Conservation (phyloP, 1,139 yeast species). For the Groenewaldozyma auringiensis region DNA sequence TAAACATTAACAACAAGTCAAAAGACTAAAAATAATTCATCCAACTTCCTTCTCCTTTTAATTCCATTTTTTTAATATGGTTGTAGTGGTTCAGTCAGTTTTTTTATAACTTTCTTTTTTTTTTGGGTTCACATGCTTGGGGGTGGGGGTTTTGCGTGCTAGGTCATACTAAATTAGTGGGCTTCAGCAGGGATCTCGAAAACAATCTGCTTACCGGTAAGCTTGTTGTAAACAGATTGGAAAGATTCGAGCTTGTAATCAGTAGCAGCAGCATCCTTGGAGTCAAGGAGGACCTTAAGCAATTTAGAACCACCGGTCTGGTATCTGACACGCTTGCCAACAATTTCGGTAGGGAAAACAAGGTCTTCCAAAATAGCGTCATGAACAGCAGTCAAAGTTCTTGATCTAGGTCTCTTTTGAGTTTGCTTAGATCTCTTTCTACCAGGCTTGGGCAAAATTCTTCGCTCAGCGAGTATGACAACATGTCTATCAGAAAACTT, state of each 20-base stretch:
- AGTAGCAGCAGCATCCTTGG: slow-evolving; percentile 94
- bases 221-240: slow-evolving; percentile 97
- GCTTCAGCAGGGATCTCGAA: slow-evolving; percentile 86
- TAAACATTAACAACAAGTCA: slow-evolving; percentile 8
- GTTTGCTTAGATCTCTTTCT: slow-evolving; percentile 76
- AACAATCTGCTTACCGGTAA: slow-evolving; percentile 99
- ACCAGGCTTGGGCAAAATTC: slow-evolving; percentile 93
- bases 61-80: neutral
- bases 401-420: slow-evolving; percentile 99
- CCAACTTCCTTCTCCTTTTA: slow-evolving; percentile 1
- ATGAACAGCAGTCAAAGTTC: slow-evolving; percentile 98
- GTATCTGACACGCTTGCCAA: slow-evolving; percentile 99
- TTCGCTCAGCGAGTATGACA: slow-evolving; percentile 98
- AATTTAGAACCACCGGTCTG: slow-evolving; percentile 98
- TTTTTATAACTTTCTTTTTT: neutral
- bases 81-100: neutral
- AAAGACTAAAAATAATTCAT: slow-evolving; percentile 9
- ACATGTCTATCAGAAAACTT: slow-evolving; percentile 99
- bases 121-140: neutral
- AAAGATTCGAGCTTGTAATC: slow-evolving; percentile 99
- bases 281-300: slow-evolving; percentile 96
- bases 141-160: slow-evolving; percentile 4
- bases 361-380: slow-evolving; percentile 98
- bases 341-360: slow-evolving; percentile 99
- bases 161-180: slow-evolving; percentile 38